Evolutionary conservation across 2,329 filamentous ascomycete genomes (phyloP).

Genomic region (Microdochium paspali): DNA sequence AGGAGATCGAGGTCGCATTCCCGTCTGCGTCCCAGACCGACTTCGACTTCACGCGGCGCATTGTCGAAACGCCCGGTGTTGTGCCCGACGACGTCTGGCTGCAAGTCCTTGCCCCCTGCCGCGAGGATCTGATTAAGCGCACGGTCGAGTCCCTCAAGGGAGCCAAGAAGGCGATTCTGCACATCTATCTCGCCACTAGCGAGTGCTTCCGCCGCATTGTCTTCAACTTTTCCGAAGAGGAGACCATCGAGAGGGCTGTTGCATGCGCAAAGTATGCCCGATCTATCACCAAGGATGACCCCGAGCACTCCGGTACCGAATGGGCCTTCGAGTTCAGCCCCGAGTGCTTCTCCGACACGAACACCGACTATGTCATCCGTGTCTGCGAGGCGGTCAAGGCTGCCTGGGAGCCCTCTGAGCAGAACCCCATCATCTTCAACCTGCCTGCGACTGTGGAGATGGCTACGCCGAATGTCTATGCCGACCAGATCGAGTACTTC

Average conservation of each 20-base stretch:
- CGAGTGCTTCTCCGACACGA: constrained; percentile 85
- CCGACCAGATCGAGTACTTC: constrained; percentile 95
- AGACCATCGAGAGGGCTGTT: constrained; percentile 74
- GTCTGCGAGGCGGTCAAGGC: constrained; percentile 90
- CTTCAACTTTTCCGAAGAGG: constrained; percentile 76
- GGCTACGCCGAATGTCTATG: constrained; percentile 89
- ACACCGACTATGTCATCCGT: constrained; percentile 70
- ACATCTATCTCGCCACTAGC: constrained; percentile 93
- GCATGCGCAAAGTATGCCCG: constrained; percentile 80
- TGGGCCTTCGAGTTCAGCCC: constrained; percentile 81
- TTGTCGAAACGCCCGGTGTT: constrained; percentile 75
- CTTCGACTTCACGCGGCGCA: constrained; percentile 84
- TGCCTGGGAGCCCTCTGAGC: constrained; percentile 75
- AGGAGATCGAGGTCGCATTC: constrained; percentile 96
- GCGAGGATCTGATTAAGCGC: constrained; percentile 79
- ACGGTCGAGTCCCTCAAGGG: constrained; percentile 85
- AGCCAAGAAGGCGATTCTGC: constrained; percentile 86
- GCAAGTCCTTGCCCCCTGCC: constrained; percentile 86
- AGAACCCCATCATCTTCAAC: constrained; percentile 90
- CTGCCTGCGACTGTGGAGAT: constrained; percentile 93
- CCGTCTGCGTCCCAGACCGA: constrained; percentile 91
- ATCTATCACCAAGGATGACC: constrained; percentile 78
- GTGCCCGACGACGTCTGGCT: constrained; percentile 85
- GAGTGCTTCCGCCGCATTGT: constrained; percentile 90
- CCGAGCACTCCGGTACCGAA: constrained; percentile 43